Evolutionary conservation across 75 land plant genomes (phyloP), one percentile per base, ranked within the genome.

Genomic region (Selaginella moellendorffii): DNA sequence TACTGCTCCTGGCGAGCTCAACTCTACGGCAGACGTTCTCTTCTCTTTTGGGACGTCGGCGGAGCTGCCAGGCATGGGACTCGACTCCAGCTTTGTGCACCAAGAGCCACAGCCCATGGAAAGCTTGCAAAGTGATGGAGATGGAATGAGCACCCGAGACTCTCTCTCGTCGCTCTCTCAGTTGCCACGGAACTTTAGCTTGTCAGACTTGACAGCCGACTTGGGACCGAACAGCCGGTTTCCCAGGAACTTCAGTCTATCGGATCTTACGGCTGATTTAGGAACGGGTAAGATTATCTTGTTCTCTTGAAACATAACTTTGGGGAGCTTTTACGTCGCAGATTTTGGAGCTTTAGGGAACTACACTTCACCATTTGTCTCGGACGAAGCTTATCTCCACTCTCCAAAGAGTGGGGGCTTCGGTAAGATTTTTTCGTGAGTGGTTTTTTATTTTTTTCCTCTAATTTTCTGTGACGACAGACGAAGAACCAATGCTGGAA

Each of bases 141-240:
- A 79, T 28, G 71, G 61, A 52, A 82, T 76, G 25, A 73, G 73
- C 42, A 63, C 76, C 31, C 78, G 85, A 62, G 90, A 86, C 54
- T 81, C 96, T 23, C 76, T 83, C 24, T 73, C 76, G 68, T 72
- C 88, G 8, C 68, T 92, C 23, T 81, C 72, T 46, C 85, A 77
- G 70, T 64, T 92, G 20, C 88, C 85, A 20, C 80, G 97, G 79
- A 87, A 87, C 65, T 87, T 91, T 64, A 91, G 93, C 52, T 80
- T 90, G 28, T 83, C 96, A 63, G 97, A 90, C 72, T 73, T 90
- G 29, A 82, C 91, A 30, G 87, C 83, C 23, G 91, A 86, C 67
- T 78, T 84, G 52, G 68, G 85, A 65, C 26, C 19, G 20, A 61
- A 12, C 21, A 14, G 19, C 52, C 29, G 23, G 19, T 30, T 20